Conservation (phyloP, 164 flowering plant species). For the Magnolia officinalis region DNA sequence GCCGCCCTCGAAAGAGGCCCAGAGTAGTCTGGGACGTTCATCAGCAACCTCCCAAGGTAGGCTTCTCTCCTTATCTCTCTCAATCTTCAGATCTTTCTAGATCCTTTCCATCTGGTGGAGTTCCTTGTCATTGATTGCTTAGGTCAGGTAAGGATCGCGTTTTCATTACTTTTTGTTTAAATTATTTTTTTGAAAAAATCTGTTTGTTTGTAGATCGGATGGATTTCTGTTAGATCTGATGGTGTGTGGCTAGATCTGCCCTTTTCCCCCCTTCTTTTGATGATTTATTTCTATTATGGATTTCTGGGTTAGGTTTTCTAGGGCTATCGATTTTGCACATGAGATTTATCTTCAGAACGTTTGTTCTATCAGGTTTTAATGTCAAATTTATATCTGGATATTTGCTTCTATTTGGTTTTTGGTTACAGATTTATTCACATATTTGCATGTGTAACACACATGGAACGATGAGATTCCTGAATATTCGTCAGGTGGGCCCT, state of each 20-base stretch:
- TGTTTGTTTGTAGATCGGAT: background rate
- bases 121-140: background rate
- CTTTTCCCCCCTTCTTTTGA: background rate
- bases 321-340: background rate
- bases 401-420: too few relatives aligned
- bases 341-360: too few relatives aligned
- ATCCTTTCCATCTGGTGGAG: conserved; percentile 7
- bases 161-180: background rate
- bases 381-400: too few relatives aligned
- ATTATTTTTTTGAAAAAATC: background rate
- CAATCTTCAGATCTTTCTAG: background rate
- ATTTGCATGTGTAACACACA: too few relatives aligned
- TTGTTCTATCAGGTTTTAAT: too few relatives aligned
- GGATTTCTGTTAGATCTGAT: background rate
- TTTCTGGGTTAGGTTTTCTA: background rate
- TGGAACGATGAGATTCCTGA: too few relatives aligned
- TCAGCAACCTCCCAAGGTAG: conserved; percentile 40
- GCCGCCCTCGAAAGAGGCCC: conserved; percentile 63
- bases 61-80: background rate
- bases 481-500: too few relatives aligned
- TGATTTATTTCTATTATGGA: too few relatives aligned
- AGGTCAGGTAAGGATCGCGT: background rate
- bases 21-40: conserved; percentile 54
- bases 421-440: too few relatives aligned
- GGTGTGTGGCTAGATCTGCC: background rate